These are phyloP conservation scores for Leptosphaerulina australis DNA, from an alignment of 2,329 filamentous ascomycete species.

Conservation along the genomic window DNA sequence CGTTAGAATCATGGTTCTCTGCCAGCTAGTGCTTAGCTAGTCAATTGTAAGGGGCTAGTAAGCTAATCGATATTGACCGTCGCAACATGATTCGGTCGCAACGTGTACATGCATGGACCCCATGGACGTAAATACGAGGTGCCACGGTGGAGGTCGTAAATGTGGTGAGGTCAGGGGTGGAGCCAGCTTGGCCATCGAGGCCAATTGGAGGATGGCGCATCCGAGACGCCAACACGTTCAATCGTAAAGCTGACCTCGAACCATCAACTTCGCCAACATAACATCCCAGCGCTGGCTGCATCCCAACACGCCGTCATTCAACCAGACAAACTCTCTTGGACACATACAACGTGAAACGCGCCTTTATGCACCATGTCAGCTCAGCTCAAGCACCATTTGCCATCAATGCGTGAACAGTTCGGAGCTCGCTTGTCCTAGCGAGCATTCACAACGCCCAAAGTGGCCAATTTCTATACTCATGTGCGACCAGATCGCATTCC, in stretches of 20 bases:
- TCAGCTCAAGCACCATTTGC: not conserved
- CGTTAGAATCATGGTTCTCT: slow-evolving; percentile 8
- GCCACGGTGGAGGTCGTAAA: slow-evolving; percentile 18
- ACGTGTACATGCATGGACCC: slow-evolving; percentile 6
- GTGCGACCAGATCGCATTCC: slow-evolving; percentile 15
- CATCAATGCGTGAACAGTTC: not conserved
- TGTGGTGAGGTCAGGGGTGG: slow-evolving; percentile 10
- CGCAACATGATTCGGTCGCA: slow-evolving; percentile 15
- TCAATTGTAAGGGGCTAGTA: slow-evolving; percentile 3
- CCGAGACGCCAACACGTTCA: slow-evolving; percentile 1
- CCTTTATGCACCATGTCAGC: slow-evolving; percentile 2
- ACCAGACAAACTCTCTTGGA: not conserved
- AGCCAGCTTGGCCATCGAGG: slow-evolving; percentile 10
- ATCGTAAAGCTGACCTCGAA: slow-evolving; percentile 4
- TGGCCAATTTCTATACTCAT: slow-evolving; percentile 4
- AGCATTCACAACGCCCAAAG: not conserved
- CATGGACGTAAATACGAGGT: slow-evolving; percentile 24
- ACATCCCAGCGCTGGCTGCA: slow-evolving; percentile 7
- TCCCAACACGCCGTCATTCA: slow-evolving; percentile 1
- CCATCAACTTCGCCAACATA: slow-evolving; percentile 8
- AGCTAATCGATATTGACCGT: slow-evolving; percentile 12
- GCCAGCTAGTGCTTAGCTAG: slow-evolving; percentile 3
- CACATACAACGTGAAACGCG: slow-evolving; percentile 5
- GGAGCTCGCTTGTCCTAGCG: slow-evolving; percentile 4
- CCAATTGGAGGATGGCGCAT: slow-evolving; percentile 12